Evolutionary conservation across 805 yeast genomes (phyloP).

Genomic region (Ogataea saltuana): DNA sequence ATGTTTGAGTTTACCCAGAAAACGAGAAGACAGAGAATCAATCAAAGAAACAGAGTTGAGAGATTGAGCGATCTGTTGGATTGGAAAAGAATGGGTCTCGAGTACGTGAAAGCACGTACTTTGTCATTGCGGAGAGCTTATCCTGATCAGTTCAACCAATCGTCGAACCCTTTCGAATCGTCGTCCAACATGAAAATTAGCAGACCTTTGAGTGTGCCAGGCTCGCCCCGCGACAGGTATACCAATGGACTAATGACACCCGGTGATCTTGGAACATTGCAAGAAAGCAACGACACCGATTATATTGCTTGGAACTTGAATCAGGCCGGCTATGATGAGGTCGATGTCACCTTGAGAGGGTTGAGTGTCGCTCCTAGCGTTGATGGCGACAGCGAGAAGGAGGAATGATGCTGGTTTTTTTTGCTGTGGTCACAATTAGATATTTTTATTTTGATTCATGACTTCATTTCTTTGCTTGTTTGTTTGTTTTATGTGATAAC

Average conservation of each 20-base stretch:
- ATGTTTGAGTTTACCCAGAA: constrained; percentile 88
- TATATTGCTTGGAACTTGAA: constrained; percentile 61
- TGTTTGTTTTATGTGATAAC: background rate
- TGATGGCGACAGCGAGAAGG: constrained; percentile 28
- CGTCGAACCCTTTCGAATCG: constrained; percentile 40
- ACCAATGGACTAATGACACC: constrained; percentile 79
- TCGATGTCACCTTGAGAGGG: constrained; percentile 39
- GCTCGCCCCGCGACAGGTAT: constrained; percentile 80
- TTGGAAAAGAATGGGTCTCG: constrained; percentile 98
- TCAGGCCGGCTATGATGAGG: constrained; percentile 42
- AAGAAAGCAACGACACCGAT: constrained; percentile 86
- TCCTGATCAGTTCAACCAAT: constrained; percentile 71
- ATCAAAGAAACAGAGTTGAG: constrained; percentile 96
- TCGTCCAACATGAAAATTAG: constrained; percentile 65
- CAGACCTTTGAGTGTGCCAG: constrained; percentile 95
- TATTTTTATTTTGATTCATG: constrained; percentile 5
- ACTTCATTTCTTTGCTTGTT: constrained; percentile 4
- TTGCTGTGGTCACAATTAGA: background rate
- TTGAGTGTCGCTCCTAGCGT: constrained; percentile 40
- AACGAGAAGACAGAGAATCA: constrained; percentile 94
- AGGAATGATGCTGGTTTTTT: constrained; percentile 5
- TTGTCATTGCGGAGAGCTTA: constrained; percentile 91
- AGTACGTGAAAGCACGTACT: constrained; percentile 92
- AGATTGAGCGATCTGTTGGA: constrained; percentile 88
- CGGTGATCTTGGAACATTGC: constrained; percentile 95